Base-by-base conservation (phyloP, 2,329 filamentous ascomycete genomes). In the Fusarium burgessii region DNA sequence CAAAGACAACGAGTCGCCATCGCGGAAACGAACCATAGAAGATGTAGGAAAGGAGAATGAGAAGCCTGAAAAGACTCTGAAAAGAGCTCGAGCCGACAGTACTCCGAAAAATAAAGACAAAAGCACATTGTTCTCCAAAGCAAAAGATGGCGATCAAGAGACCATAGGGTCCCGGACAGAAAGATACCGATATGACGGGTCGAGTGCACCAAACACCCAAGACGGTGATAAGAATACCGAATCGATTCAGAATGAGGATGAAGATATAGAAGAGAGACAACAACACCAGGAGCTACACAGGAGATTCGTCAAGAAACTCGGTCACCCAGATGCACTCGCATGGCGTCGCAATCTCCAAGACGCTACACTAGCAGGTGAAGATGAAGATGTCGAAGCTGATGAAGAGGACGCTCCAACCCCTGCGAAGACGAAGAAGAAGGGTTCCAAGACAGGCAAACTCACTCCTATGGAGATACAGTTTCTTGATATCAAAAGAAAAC, bases 391-490 rank as follows among this genome's bases (percentile, higher is more conserved):
- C 11, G 90, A 85, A 0, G 92, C 88, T 12, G 78, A 76, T 25
- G 79, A 89, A 41, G 83, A 84, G 71, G 82, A 78, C 63, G 84
- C 76, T 72, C 84, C 83, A n/a, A 73, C 80, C 27, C 36, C 67
- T 29, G 36, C 66, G 49, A 87, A 86, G 68, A 71, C 80, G 1
- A 88, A 85, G 70, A 97, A 93, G 81, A 97, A 94, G 78, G 88
- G 89, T 1, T 67, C 88, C n/a, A 91, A 89, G 79, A 85, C 87
- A 4, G 87, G 87, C 58, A 98, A 98, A 79, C 87, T 99, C 66
- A 99, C 96, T 1, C 96, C 96, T 0, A 92, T 99, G 90, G 95
- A 98, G 80, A 88, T 92, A 42, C 96, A 98, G 77, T 92, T 97
- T 62, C 86, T 99, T 9, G 95, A 97, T 20, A 97, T 99, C 80